A percentile compares a stretch with the other conserved stretches of the same genome.
phyloP scores from a whole-genome alignment of 805 yeast species.

The Kodamaea jinghongensis region DNA sequence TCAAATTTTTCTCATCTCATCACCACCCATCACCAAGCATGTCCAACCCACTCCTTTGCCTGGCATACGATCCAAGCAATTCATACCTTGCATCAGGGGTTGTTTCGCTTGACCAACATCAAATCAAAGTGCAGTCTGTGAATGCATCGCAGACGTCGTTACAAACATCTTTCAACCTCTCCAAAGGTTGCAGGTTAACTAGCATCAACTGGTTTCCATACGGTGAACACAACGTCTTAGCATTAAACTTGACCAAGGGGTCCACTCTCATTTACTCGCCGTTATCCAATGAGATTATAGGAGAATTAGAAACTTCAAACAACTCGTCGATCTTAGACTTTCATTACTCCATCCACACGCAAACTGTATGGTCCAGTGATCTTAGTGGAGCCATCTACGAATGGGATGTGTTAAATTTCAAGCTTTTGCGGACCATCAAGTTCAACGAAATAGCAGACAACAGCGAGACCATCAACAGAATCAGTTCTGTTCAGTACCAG shows the following conservation, averaged over 20 bases:
- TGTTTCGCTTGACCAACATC: constrained; percentile 69
- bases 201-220: constrained; percentile 51
- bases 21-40: constrained; percentile 1
- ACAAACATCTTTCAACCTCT: constrained; percentile 51
- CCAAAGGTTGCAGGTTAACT: constrained; percentile 49
- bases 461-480: constrained; percentile 31
- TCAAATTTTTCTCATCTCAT: constrained; percentile 8
- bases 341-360: constrained; percentile 40
- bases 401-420: constrained; percentile 54
- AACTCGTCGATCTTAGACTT: constrained; percentile 50
- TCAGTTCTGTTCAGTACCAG: constrained; percentile 27
- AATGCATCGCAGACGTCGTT: constrained; percentile 40
- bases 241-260: constrained; percentile 67
- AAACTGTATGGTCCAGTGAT: constrained; percentile 60
- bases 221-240: constrained; percentile 44
- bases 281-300: constrained; percentile 51
- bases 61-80: constrained; percentile 63
- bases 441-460: constrained; percentile 36
- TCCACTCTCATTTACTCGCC: constrained; percentile 67
- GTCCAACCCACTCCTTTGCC: constrained; percentile 31
- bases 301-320: constrained; percentile 47
- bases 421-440: constrained; percentile 41
- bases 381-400: constrained; percentile 54
- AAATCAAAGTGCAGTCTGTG: constrained; percentile 59
- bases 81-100: constrained; percentile 61